These are phyloP conservation scores for Triangularia setosa DNA, from an alignment of 2,329 filamentous ascomycete species.

Conservation along the genomic window DNA sequence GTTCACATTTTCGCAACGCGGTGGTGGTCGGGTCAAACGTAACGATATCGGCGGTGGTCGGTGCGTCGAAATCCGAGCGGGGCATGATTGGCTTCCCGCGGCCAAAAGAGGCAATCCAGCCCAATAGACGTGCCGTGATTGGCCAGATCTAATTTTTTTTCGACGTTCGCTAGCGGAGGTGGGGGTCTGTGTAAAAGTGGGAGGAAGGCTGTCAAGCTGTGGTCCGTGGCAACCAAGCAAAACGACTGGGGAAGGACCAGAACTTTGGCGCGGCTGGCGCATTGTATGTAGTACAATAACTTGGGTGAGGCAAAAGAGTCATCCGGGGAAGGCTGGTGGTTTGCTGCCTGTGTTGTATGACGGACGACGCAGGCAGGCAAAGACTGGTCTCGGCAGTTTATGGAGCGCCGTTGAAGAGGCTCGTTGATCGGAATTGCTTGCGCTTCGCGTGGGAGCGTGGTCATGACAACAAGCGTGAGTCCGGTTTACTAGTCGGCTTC, in stretches of 20 bases:
- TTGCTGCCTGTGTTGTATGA: background rate
- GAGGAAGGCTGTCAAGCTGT: background rate
- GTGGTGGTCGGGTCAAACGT: background rate
- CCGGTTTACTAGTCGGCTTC: conserved; percentile 4
- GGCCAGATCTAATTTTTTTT: background rate
- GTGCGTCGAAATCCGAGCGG: background rate
- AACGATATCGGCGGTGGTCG: background rate
- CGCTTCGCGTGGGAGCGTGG: background rate
- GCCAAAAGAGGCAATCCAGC: conserved; percentile 11
- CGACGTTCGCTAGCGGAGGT: background rate
- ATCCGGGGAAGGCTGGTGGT: background rate
- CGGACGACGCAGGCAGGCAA: background rate
- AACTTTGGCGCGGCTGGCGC: conserved; percentile 7
- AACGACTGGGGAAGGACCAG: background rate
- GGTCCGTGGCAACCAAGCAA: conserved; percentile 5
- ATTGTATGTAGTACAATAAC: background rate
- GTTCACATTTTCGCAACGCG: too few species aligned
- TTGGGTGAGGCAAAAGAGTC: background rate
- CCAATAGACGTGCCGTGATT: conserved; percentile 1
- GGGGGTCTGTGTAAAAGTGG: background rate
- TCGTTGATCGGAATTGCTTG: background rate
- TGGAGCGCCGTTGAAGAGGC: background rate
- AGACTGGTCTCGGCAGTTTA: background rate
- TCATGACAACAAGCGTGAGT: background rate
- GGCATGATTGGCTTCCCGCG: background rate